Evolutionary conservation across 305 asterid species (phyloP), one percentile per base, ranked within the genome.

Genomic region (Withania somnifera): DNA sequence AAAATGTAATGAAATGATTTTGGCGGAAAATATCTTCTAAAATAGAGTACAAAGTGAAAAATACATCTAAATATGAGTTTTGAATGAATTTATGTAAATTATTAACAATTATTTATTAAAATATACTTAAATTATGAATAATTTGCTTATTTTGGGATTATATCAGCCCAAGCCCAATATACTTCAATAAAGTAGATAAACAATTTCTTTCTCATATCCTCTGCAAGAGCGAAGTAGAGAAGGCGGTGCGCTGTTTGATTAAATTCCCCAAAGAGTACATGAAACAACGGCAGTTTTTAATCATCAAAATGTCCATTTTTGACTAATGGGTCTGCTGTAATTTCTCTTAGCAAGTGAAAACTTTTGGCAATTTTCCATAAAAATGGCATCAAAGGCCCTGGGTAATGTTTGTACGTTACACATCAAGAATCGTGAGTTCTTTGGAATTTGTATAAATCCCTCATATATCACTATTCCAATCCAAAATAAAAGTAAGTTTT

Each of bases 221-320:
- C n/a, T n/a, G n/a, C n/a, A n/a, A n/a, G n/a, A n/a, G n/a, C n/a
- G n/a, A n/a, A n/a, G n/a, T n/a, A n/a, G n/a, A n/a, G n/a, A n/a
- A n/a, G n/a, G n/a, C n/a, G n/a, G n/a, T n/a, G n/a, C n/a, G n/a
- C 0, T 87, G 90, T 84, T 89, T 24, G 93, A 84, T 80, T 11
- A 86, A 87, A 89, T 88, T 87, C 84, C 81, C 68, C 54, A 36
- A 7, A 4, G 75, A 80, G n/a, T n/a, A n/a, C n/a, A n/a, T n/a
- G n/a, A n/a, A n/a, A 66, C 11, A 50, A 28, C 30, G 14, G 34
- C 45, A 56, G 52, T 28, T 8, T 24, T 36, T 24, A 3, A 40
- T 30, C 20, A 30, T 56, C 20, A 17, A 19, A 81, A 52, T 32
- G 56, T 42, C 82, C 47, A 42, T 42, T 60, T 40, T 63, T 5